Base-by-base conservation (phyloP, 208 protist species). In the Trypanosoma melophagium region DNA sequence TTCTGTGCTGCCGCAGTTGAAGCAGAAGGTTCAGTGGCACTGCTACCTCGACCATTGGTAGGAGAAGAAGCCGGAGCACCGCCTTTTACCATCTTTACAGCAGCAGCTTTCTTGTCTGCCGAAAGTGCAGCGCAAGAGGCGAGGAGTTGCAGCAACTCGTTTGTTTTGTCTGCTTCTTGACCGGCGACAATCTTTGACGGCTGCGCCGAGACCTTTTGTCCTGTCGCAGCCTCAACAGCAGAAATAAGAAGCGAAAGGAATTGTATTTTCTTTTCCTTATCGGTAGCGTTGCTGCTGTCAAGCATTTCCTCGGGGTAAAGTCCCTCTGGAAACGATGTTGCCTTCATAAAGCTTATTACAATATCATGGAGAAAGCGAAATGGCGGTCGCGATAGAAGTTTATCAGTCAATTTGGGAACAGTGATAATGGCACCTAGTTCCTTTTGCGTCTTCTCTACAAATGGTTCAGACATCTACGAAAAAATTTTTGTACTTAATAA, bases 291-390 rank as follows among this genome's bases (percentile, higher is more conserved):
- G 41, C 54, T 22, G 71, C 76, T 89, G 66, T 96, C 90, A 21
- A 87, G 76, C 73, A 93, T 76, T 9, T 89, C 89, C 0, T 55
- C 77, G 8, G 74, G 4, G 74, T 79, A 89, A 49, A 90, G 80
- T 14, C 75, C 82, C 13, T 88, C 77, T 12, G 89, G 90, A 63
- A 96, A 97, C n/a, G 72, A 74, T 22, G 74, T 87, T 19, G 85
- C 41, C 54, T 80, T 80, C 5, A 88, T 67, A 25, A 94, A 81
- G 49, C 64, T 76, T 45, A 81, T 88, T 19, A 94, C 84, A 49
- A 96, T 83, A 69, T 97, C 93, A 67, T 96, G 88, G 13, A 97
- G 56, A 75, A 94, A 97, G 40, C 89, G 87, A 67, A 97, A 97
- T 0, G 93, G 93, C 7, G 93, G 93, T 25, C 80, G 80, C 42